Conservation (phyloP, 441 rosid species). For the Flueggea neowawraea region DNA sequence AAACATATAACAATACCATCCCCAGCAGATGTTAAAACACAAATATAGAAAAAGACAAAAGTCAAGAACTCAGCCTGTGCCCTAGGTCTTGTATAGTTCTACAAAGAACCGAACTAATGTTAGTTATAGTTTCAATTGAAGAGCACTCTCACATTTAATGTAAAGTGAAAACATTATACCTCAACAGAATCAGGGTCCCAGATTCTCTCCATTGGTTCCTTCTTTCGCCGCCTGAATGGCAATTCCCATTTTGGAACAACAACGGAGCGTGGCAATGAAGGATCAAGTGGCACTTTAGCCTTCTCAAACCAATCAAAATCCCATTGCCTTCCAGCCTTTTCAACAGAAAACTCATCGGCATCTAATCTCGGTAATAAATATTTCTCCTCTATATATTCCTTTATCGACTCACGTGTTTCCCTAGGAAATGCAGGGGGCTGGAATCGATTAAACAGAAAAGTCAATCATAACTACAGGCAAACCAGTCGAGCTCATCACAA, state of each 20-base stretch:
- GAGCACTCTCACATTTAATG: not conserved
- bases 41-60: not conserved
- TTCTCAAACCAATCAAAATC: slow-evolving; percentile 92
- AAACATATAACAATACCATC: slow-evolving; percentile 37
- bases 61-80: not conserved
- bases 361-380: slow-evolving; percentile 81
- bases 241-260: slow-evolving; percentile 89
- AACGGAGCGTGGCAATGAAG: slow-evolving; percentile 67
- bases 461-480: too few species aligned
- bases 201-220: slow-evolving; percentile 30
- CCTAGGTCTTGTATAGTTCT: too few species aligned
- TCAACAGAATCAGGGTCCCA: slow-evolving; percentile 83
- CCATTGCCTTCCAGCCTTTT: slow-evolving; percentile 86
- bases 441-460: slow-evolving; percentile 16
- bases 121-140: not conserved
- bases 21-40: slow-evolving; percentile 25
- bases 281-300: slow-evolving; percentile 74
- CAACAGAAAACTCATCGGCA: slow-evolving; percentile 64
- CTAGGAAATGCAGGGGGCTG: slow-evolving; percentile 98
- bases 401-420: slow-evolving; percentile 75
- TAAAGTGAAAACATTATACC: slow-evolving; percentile 38
- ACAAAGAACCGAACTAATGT: too few species aligned
- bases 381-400: slow-evolving; percentile 81
- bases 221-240: slow-evolving; percentile 60
- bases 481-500: too few species aligned